These are phyloP conservation scores for Suhomyces pyralidae DNA, from an alignment of 805 yeast genomes.

Conservation along the genomic window DNA sequence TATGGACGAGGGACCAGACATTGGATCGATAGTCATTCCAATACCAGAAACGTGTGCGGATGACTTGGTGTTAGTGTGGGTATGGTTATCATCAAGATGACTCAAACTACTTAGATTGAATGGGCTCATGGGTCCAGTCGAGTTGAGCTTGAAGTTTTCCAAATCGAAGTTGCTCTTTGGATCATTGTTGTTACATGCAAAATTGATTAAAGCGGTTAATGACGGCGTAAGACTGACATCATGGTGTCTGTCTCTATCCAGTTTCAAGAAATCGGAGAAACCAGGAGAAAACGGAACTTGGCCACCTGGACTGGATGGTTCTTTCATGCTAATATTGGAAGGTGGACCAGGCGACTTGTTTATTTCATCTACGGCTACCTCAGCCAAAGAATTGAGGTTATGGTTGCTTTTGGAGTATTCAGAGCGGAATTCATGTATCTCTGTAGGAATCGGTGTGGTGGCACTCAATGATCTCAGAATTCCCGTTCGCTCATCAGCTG, in stretches of 20 bases:
- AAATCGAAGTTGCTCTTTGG: conserved; percentile 12
- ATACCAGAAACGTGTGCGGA: not conserved
- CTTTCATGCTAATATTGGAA: not conserved
- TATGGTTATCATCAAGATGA: not conserved
- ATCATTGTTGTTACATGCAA: conserved; percentile 28
- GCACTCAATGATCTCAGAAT: conserved; percentile 18
- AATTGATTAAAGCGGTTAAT: conserved; percentile 35
- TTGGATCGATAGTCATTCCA: not conserved
- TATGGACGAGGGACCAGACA: not conserved
- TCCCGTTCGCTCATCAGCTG: not conserved
- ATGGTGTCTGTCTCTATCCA: not conserved
- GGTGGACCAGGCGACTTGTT: conserved; percentile 7
- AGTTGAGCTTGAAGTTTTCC: conserved; percentile 8
- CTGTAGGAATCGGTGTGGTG: conserved; percentile 9
- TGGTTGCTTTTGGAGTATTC: conserved; percentile 9
- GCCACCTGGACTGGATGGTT: not conserved
- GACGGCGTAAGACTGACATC: conserved; percentile 35
- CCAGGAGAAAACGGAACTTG: conserved; percentile 12
- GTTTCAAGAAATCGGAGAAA: conserved; percentile 9
- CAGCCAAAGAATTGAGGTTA: conserved; percentile 31
- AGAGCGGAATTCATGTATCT: conserved; percentile 9
- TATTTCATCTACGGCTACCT: conserved; percentile 33
- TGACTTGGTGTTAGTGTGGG: not conserved
- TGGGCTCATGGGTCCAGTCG: conserved; percentile 30
- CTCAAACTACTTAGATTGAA: conserved; percentile 10